Conservation (phyloP, 805 yeast species). For the Scheffersomyces coipomensis region DNA sequence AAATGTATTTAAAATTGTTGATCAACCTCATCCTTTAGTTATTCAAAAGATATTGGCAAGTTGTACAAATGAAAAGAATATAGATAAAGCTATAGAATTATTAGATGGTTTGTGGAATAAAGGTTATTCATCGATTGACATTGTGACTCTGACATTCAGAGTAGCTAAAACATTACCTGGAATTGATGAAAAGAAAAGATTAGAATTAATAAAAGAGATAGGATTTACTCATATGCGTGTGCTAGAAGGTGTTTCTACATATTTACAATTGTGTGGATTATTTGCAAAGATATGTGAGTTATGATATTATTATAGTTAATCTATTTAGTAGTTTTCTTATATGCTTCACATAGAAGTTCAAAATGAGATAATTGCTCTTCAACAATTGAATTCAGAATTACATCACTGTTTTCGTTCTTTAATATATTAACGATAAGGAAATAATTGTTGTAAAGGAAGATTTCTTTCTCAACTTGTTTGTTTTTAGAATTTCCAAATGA, state of each 20-base stretch:
- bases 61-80: constrained; percentile 34
- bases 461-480: constrained; percentile 53
- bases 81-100: constrained; percentile 65
- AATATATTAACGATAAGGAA: constrained; percentile 60
- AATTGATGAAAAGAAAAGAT: constrained; percentile 63
- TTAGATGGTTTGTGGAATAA: constrained; percentile 76
- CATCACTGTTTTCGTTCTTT: constrained; percentile 30
- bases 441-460: constrained; percentile 73
- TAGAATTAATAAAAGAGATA: constrained; percentile 79
- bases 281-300: constrained; percentile 54
- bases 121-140: constrained; percentile 92
- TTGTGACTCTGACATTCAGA: constrained; percentile 84
- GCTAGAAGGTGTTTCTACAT: constrained; percentile 88
- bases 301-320: constrained; percentile 1
- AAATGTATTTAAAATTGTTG: constrained; percentile 93
- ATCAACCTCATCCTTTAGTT: constrained; percentile 91
- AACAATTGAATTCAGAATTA: constrained; percentile 18
- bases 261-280: constrained; percentile 82
- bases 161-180: constrained; percentile 77
- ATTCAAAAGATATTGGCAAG: constrained; percentile 61
- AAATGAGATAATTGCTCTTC: constrained; percentile 40
- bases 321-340: constrained; percentile 14
- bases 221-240: constrained; percentile 92
- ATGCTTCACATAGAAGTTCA: constrained; percentile 38
- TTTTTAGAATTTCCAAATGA: constrained; percentile 26